Evolutionary conservation across 2,329 filamentous ascomycete genomes (phyloP).

Genomic region (Trichoderma polysporum): DNA sequence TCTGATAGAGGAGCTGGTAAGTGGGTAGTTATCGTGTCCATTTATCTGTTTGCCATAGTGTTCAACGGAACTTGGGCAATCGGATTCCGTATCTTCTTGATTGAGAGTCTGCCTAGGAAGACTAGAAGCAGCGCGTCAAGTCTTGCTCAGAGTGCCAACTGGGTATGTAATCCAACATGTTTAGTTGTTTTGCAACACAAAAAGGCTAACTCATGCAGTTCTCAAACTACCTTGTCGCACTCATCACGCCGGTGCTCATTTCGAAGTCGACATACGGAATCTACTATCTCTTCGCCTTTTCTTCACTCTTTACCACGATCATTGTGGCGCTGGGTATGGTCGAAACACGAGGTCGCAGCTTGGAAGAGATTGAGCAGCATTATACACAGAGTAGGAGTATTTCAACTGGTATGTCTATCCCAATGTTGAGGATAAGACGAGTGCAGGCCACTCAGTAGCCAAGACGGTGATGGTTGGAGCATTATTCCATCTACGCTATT

Average conservation of each 20-base stretch:
- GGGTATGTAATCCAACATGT: slow-evolving; percentile 34
- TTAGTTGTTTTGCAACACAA: fast-evolving
- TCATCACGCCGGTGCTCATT: slow-evolving; percentile 44
- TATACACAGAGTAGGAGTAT: neutral
- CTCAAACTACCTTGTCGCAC: slow-evolving; percentile 46
- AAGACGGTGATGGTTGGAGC: neutral
- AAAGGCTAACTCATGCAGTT: slow-evolving; percentile 28
- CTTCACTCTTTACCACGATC: slow-evolving; percentile 38
- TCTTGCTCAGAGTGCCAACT: slow-evolving; percentile 54
- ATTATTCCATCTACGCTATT: neutral
- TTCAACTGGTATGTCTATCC: neutral
- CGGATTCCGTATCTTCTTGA: slow-evolving; percentile 51
- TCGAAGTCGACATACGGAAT: slow-evolving; percentile 41
- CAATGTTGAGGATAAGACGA: slow-evolving; percentile 5
- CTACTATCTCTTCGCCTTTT: slow-evolving; percentile 47
- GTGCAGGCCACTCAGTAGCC: neutral
- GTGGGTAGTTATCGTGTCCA: slow-evolving; percentile 52
- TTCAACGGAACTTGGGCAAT: slow-evolving; percentile 54
- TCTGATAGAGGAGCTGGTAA: slow-evolving; percentile 39
- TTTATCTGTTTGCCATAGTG: slow-evolving; percentile 49
- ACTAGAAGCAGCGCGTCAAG: slow-evolving; percentile 56
- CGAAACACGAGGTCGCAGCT: slow-evolving; percentile 43
- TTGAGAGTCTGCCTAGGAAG: slow-evolving; percentile 55
- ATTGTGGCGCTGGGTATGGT: slow-evolving; percentile 42
- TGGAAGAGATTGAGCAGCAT: slow-evolving; percentile 39